phyloP scores from a whole-genome alignment of 805 yeast genomes.

The Candida peoriensis region DNA sequence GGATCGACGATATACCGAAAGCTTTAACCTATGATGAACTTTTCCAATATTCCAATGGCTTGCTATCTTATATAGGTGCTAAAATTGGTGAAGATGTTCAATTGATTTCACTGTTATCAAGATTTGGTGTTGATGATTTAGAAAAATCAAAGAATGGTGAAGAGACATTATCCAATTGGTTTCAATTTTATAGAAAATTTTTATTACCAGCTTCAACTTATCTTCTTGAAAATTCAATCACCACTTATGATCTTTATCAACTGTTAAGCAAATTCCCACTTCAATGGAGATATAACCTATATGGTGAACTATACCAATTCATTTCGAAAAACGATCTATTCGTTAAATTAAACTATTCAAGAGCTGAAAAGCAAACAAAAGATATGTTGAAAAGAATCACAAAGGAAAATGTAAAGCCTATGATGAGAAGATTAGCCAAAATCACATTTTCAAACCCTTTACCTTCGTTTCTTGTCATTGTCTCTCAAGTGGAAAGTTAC shows the following conservation, averaged over 20 bases:
- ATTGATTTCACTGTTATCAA: slow-evolving; percentile 53
- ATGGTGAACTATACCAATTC: slow-evolving; percentile 68
- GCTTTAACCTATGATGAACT: slow-evolving; percentile 39
- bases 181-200: slow-evolving; percentile 56
- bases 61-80: slow-evolving; percentile 51
- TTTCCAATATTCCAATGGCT: slow-evolving; percentile 39
- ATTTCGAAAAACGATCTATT: slow-evolving; percentile 50
- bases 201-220: slow-evolving; percentile 53
- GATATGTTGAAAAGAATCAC: slow-evolving; percentile 76
- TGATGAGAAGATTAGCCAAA: slow-evolving; percentile 70
- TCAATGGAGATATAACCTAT: slow-evolving; percentile 66
- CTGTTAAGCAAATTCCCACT: slow-evolving; percentile 50
- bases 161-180: slow-evolving; percentile 38
- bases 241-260: slow-evolving; percentile 53
- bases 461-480: slow-evolving; percentile 63
- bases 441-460: slow-evolving; percentile 74
- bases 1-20: slow-evolving; percentile 40
- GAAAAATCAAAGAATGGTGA: slow-evolving; percentile 11
- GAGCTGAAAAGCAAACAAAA: slow-evolving; percentile 75
- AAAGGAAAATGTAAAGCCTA: slow-evolving; percentile 66
- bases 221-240: slow-evolving; percentile 51
- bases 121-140: slow-evolving; percentile 46
- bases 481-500: slow-evolving; percentile 86
- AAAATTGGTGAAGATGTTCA: slow-evolving; percentile 42
- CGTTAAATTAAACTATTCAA: slow-evolving; percentile 54